Evolutionary conservation across 73 alveolate species (phyloP).

Genomic region (Stentor coeruleus): DNA sequence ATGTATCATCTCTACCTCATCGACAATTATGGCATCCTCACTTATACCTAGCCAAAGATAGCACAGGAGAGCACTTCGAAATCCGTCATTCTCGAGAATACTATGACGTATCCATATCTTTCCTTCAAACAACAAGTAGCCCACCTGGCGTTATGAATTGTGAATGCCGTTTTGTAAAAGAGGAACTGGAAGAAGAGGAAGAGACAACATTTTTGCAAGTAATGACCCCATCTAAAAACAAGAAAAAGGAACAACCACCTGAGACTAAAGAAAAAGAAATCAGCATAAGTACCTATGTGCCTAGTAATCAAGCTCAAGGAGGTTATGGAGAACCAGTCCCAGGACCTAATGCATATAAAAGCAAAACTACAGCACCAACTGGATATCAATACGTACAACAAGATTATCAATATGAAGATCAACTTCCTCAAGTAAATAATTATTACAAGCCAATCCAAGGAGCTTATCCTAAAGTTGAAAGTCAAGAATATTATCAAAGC

Average conservation of each 20-base stretch:
- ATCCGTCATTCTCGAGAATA: conserved; percentile 19
- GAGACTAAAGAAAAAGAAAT: conserved; percentile 10
- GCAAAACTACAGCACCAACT: too few relatives aligned
- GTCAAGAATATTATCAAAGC: too few relatives aligned
- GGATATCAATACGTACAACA: too few relatives aligned
- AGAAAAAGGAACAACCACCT: not conserved
- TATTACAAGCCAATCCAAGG: too few relatives aligned
- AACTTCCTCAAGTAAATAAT: too few relatives aligned
- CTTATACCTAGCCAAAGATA: conserved; percentile 20
- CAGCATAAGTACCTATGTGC: not conserved
- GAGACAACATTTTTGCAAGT: conserved; percentile 21
- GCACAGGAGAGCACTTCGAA: conserved; percentile 9
- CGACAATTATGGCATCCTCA: conserved; percentile 24
- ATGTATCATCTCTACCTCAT: not conserved
- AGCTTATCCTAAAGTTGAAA: too few relatives aligned
- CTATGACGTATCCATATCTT: conserved; percentile 19
- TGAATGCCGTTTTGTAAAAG: conserved; percentile 19
- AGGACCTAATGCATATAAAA: too few relatives aligned
- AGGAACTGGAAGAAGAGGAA: not conserved
- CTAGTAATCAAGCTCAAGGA: too few relatives aligned
- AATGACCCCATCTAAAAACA: not conserved
- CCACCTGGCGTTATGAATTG: conserved; percentile 24
- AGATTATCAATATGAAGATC: too few relatives aligned
- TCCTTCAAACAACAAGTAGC: not conserved
- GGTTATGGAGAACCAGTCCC: too few relatives aligned